Conservation (phyloP, 495 filamentous ascomycete genomes). For the Penicillium lagena region DNA sequence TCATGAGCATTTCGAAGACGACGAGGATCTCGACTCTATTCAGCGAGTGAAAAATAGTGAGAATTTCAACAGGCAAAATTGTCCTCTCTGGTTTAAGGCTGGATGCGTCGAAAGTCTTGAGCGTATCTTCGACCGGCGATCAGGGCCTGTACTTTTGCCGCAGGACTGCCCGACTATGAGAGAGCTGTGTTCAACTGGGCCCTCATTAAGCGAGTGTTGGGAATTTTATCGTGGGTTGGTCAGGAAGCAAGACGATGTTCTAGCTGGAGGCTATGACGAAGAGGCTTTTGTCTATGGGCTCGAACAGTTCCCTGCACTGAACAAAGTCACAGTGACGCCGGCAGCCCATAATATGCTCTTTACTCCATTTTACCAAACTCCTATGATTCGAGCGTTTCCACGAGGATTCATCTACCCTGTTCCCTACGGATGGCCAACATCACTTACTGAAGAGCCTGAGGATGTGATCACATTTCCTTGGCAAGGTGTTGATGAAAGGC, state of each 20-base stretch:
- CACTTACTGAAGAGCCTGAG: not conserved
- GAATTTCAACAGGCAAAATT: constrained; percentile 4
- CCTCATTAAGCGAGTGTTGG: not conserved
- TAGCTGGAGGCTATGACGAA: constrained; percentile 2
- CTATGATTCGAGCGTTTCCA: constrained; percentile 18
- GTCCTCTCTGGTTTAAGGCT: constrained; percentile 7
- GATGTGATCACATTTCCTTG: constrained; percentile 1
- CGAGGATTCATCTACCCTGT: constrained; percentile 15
- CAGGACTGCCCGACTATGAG: too few relatives aligned
- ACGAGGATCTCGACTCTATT: not conserved
- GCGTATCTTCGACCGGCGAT: too few relatives aligned
- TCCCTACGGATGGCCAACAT: constrained; percentile 12
- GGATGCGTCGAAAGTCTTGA: constrained; percentile 1
- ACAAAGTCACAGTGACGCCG: constrained; percentile 14
- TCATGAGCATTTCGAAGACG: not conserved
- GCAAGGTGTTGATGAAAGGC: constrained; percentile 1
- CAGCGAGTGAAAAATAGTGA: constrained; percentile 2
- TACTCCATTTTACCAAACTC: constrained; percentile 15
- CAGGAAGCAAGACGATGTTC: constrained; percentile 3
- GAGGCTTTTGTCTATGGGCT: constrained; percentile 9
- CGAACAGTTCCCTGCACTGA: constrained; percentile 13
- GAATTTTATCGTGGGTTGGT: constrained; percentile 2
- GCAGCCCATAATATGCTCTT: constrained; percentile 14
- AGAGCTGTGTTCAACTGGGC: not conserved
- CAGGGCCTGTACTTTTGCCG: too few relatives aligned